These are phyloP conservation scores for Boletus patriciae DNA, from an alignment of 768 basidiomycete species.

Conservation along the genomic window DNA sequence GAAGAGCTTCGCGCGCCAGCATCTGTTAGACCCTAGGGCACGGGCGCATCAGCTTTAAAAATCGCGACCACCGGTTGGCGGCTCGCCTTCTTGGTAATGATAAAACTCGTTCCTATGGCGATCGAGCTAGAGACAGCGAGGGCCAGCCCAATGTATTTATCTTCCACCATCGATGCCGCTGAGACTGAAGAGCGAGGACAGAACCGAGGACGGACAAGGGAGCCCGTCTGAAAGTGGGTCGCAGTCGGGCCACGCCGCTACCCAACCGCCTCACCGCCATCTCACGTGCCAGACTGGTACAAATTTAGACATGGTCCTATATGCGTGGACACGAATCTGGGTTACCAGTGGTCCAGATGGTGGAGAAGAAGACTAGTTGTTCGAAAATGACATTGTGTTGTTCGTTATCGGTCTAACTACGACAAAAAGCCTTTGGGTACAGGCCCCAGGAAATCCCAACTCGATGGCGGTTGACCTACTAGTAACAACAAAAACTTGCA, in stretches of 20 bases:
- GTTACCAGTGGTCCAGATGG: background rate
- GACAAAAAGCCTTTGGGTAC: background rate
- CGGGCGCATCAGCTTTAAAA: slow-evolving; percentile 10
- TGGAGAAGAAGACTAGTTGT: background rate
- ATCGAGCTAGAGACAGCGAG: slow-evolving; percentile 83
- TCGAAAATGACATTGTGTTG: background rate
- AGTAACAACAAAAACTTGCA: no score
- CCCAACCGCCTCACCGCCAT: background rate
- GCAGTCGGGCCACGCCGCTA: slow-evolving; percentile 1
- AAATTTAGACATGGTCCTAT: slow-evolving; percentile 12
- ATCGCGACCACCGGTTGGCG: background rate
- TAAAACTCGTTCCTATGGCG: slow-evolving; percentile 93
- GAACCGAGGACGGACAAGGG: slow-evolving; percentile 5
- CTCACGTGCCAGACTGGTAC: slow-evolving; percentile 22
- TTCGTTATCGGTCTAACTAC: background rate
- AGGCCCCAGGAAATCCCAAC: background rate
- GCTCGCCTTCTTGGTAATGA: slow-evolving; percentile 96
- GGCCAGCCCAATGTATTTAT: slow-evolving; percentile 92
- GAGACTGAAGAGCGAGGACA: background rate
- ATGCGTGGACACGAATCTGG: background rate
- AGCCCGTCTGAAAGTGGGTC: slow-evolving; percentile 5
- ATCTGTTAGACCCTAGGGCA: slow-evolving; percentile 79
- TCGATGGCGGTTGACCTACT: background rate
- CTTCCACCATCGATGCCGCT: slow-evolving; percentile 63
- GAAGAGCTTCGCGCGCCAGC: slow-evolving; percentile 59